A percentile compares a stretch with the other conserved stretches of the same genome.
phyloP scores from a whole-genome alignment of 352 stramenopile species.

The Globisporangium echinulatum region DNA sequence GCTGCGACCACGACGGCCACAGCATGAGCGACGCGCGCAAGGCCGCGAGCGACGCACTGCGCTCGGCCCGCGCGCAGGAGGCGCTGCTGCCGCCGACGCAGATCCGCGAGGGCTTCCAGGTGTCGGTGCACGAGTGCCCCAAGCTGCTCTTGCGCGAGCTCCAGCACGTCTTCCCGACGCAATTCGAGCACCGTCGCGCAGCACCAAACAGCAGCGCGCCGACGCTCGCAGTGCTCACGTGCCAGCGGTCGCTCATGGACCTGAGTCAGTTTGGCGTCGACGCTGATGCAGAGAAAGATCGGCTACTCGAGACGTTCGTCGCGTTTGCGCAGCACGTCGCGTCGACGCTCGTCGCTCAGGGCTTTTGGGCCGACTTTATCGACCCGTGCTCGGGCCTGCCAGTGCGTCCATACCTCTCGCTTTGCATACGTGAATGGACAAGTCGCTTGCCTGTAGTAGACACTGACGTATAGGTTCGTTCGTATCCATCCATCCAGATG shows the following conservation, averaged over 20 bases:
- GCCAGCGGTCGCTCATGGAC: constrained; percentile 91
- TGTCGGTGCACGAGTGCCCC: constrained; percentile 73
- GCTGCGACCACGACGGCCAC: constrained; percentile 1
- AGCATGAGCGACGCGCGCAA: not conserved
- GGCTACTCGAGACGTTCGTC: constrained; percentile 94
- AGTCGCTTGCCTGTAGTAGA: not conserved
- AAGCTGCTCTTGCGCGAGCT: constrained; percentile 72
- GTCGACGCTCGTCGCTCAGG: constrained; percentile 56
- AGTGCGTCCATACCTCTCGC: constrained; percentile 30
- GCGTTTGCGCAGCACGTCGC: constrained; percentile 88
- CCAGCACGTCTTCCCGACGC: constrained; percentile 71
- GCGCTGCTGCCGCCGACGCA: constrained; percentile 48
- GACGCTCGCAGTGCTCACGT: constrained; percentile 90
- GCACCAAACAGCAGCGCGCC: constrained; percentile 21
- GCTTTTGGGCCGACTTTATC: constrained; percentile 96
- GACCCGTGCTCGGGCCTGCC: constrained; percentile 96
- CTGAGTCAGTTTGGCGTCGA: constrained; percentile 92
- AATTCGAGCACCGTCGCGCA: constrained; percentile 23
- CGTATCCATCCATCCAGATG: constrained; percentile 51
- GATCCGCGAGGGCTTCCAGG: constrained; percentile 62
- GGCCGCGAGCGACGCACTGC: constrained; percentile 4
- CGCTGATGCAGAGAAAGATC: constrained; percentile 94
- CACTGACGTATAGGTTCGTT: not conserved
- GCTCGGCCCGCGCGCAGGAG: constrained; percentile 19
- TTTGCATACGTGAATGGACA: not conserved